Percentiles rank a stretch among this genome's conserved stretches.
Conservation (phyloP, 108 stramenopile species). For the Cyclostephanos invisitatus region DNA sequence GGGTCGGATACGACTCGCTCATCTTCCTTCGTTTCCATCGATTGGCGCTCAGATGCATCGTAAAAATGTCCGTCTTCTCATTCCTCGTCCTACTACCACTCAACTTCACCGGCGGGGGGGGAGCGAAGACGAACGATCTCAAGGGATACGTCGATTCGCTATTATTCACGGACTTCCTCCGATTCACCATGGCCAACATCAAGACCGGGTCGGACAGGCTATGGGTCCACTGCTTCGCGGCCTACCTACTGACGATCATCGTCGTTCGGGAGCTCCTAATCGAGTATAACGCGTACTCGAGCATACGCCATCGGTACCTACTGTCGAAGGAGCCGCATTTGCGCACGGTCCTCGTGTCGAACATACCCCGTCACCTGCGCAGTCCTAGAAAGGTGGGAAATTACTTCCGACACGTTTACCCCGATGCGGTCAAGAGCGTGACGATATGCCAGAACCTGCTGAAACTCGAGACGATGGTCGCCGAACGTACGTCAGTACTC, state of each 20-base stretch:
- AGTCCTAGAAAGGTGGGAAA: conserved; percentile 68
- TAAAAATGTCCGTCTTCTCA: conserved; percentile 88
- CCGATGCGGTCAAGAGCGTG: conserved; percentile 82
- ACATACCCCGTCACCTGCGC: conserved; percentile 88
- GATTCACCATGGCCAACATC: conserved; percentile 92
- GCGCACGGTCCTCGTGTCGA: conserved; percentile 83
- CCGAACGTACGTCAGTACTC: conserved; percentile 62
- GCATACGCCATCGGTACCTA: conserved; percentile 86
- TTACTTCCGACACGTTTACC: conserved; percentile 88
- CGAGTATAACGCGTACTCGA: conserved; percentile 86
- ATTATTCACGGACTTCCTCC: conserved; percentile 80
- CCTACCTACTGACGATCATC: conserved; percentile 83
- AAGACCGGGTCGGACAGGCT: conserved; percentile 65
- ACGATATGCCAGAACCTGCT: conserved; percentile 88
- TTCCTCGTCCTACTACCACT: conserved; percentile 84
- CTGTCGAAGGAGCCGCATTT: conserved; percentile 84
- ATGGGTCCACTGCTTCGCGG: conserved; percentile 91
- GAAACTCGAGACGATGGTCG: conserved; percentile 64
- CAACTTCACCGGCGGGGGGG: conserved; percentile 84
- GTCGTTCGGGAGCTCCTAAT: conserved; percentile 77
- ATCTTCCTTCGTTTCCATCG: conserved; percentile 89
- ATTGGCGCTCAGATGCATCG: conserved; percentile 82
- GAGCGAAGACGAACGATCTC: conserved; percentile 70
- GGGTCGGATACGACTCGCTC: conserved; percentile 88
- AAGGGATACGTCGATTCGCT: conserved; percentile 73